phyloP scores from a whole-genome alignment of 2,329 filamentous ascomycete species.

The Diaporthe sp. region DNA sequence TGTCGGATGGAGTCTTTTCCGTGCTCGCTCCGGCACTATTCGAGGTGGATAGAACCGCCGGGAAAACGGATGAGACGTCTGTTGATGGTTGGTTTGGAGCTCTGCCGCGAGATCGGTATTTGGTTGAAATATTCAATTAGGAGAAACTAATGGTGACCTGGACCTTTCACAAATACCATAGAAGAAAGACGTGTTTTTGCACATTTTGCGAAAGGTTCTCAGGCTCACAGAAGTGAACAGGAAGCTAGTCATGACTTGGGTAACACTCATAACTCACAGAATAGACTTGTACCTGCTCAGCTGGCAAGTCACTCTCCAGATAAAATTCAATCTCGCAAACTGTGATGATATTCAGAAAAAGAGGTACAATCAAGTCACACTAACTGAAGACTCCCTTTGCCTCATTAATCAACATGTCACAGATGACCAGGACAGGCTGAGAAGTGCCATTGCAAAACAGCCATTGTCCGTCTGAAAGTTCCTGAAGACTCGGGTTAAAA shows the following conservation, averaged over 20 bases:
- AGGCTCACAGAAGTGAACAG: background rate
- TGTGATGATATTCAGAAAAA: background rate
- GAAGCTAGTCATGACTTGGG: background rate
- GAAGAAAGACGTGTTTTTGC: background rate
- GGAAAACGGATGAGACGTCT: background rate
- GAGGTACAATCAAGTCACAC: background rate
- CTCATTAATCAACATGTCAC: background rate
- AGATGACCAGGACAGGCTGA: background rate
- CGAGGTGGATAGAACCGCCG: background rate
- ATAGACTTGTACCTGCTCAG: background rate
- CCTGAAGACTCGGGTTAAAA: background rate
- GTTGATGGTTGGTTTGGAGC: background rate
- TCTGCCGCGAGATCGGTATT: background rate
- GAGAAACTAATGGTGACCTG: background rate
- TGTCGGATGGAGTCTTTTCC: background rate
- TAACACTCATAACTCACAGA: background rate
- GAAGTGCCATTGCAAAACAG: background rate
- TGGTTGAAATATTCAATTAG: conserved; percentile 1
- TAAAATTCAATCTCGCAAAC: background rate
- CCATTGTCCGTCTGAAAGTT: background rate
- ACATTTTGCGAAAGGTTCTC: background rate
- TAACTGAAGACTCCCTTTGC: background rate
- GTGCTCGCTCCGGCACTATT: background rate
- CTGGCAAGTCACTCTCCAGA: background rate
- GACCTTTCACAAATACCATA: too few species aligned